Conservation (phyloP, 2,329 filamentous ascomycete genomes). For the Colletotrichum aenigma region DNA sequence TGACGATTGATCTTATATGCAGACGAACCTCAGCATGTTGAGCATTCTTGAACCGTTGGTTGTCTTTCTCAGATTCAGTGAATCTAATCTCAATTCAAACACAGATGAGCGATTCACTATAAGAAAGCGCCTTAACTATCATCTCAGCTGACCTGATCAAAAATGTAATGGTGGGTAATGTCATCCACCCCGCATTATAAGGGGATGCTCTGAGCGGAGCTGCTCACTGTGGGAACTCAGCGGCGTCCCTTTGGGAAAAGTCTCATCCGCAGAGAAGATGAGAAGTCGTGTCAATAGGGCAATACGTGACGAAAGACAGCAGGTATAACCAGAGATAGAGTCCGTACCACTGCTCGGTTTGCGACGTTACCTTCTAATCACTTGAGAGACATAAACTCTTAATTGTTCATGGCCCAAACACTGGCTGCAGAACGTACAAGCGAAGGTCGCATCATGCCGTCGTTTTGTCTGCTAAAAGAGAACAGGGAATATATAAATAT, state of each 20-base stretch:
- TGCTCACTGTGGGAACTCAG: background rate
- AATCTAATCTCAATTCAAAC: background rate
- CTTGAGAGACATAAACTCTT: background rate
- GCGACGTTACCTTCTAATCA: rapidly evolving
- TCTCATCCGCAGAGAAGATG: rapidly evolving
- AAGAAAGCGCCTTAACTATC: background rate
- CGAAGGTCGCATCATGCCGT: rapidly evolving
- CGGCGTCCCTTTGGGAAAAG: background rate
- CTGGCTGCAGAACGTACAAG: too few relatives aligned
- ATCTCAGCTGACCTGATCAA: background rate
- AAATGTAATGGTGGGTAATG: background rate
- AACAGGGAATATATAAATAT: background rate
- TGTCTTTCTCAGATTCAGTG: background rate
- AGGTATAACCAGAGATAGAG: background rate
- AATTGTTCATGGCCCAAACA: too few relatives aligned
- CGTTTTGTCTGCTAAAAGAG: background rate
- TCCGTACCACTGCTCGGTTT: rapidly evolving
- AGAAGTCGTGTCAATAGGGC: rapidly evolving
- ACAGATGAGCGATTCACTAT: background rate
- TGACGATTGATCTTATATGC: background rate
- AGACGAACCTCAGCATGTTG: background rate
- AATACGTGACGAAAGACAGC: background rate
- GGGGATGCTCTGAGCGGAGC: background rate
- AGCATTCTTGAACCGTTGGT: background rate
- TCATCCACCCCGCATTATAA: background rate